phyloP scores from a whole-genome alignment of 1,139 yeast genomes.

The Chernovozyma aurita region DNA sequence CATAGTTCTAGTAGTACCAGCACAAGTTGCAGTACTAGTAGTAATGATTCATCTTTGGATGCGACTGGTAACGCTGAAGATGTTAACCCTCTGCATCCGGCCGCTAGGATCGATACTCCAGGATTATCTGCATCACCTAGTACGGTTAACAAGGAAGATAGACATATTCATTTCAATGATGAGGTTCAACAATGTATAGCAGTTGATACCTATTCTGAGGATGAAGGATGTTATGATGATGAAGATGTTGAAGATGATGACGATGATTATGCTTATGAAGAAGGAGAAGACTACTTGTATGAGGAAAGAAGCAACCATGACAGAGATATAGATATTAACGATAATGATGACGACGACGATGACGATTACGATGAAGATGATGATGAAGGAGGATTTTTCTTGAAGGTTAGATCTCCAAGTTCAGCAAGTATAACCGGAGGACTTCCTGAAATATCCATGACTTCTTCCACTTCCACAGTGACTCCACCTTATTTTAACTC shows the following conservation, averaged over 20 bases:
- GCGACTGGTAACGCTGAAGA: background rate
- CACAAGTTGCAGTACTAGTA: background rate
- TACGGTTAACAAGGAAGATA: constrained; percentile 24
- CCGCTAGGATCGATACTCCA: background rate
- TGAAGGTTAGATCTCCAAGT: constrained; percentile 49
- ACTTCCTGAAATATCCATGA: constrained; percentile 2
- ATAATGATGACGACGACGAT: constrained; percentile 20
- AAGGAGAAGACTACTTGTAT: constrained; percentile 14
- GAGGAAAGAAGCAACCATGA: constrained; percentile 12
- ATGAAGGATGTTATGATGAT: constrained; percentile 16
- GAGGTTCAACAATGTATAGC: constrained; percentile 92
- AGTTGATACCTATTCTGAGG: constrained; percentile 38
- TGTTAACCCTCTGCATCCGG: background rate
- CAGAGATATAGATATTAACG: constrained; percentile 14
- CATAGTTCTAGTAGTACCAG: background rate
- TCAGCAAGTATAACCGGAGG: constrained; percentile 17
- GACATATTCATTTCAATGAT: constrained; percentile 87
- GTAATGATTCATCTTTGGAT: background rate
- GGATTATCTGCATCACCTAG: background rate
- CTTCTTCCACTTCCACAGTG: constrained; percentile 11
- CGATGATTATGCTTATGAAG: constrained; percentile 16
- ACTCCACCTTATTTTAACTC: background rate
- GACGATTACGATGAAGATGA: constrained; percentile 44
- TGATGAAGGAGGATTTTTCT: constrained; percentile 68
- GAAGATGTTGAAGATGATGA: constrained; percentile 18